Evolutionary conservation across 768 basidiomycete genomes (phyloP).

Genomic region (Tricholoma sp.): DNA sequence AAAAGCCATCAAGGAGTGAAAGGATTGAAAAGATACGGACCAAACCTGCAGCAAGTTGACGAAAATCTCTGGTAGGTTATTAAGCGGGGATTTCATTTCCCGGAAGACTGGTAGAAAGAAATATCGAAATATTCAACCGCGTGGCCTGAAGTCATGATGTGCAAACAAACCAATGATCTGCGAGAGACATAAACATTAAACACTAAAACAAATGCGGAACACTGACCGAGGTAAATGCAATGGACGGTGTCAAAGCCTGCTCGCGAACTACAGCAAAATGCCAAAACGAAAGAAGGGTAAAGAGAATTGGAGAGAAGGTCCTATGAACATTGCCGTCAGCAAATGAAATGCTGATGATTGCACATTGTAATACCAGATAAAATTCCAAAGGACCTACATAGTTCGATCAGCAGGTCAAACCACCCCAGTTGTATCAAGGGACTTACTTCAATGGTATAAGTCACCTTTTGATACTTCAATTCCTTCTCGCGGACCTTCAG

Average conservation of each 20-base stretch:
- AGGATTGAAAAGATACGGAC: neutral
- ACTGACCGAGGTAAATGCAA: constrained; percentile 75
- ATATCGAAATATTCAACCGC: no score
- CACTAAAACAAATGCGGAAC: constrained; percentile 31
- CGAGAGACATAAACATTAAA: constrained; percentile 41
- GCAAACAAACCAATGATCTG: constrained; percentile 38
- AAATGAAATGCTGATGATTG: neutral
- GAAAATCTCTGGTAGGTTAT: constrained; percentile 85
- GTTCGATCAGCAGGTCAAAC: neutral
- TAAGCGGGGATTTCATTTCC: constrained; percentile 85
- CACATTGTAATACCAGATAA: constrained; percentile 34
- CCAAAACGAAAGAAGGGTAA: constrained; percentile 60
- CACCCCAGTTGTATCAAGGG: neutral
- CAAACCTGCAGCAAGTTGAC: constrained; percentile 81
- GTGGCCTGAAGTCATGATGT: no score
- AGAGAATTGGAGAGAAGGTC: constrained; percentile 64
- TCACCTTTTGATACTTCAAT: constrained; percentile 77
- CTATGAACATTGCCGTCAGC: constrained; percentile 15
- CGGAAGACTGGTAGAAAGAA: constrained; percentile 56
- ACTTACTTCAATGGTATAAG: constrained; percentile 78
- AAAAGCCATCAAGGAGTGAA: neutral
- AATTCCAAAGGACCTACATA: constrained; percentile 39
- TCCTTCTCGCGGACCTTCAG: no score
- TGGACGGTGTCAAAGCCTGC: constrained; percentile 71
- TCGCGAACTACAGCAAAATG: constrained; percentile 70